These are phyloP conservation scores for Calophaca sinica DNA, from an alignment of 306 rosid genomes.

Conservation along the genomic window DNA sequence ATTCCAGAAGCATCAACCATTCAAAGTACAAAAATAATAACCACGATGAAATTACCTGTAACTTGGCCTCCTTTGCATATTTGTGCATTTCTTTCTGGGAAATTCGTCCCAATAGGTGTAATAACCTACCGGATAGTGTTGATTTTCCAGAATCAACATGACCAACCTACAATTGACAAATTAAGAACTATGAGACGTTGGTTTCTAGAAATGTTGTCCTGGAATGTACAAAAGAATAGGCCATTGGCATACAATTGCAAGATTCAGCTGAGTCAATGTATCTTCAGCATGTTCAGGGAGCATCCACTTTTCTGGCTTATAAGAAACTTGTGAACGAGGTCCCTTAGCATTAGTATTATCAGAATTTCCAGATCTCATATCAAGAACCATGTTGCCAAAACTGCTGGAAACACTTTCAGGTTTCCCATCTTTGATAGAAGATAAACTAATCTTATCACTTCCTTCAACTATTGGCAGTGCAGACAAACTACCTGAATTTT, in stretches of 20 bases:
- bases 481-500: conserved; percentile 51
- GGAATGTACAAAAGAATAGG: conserved; percentile 33
- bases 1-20: conserved; percentile 35
- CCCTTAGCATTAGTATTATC: conserved; percentile 54
- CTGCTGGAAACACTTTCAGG: conserved; percentile 57
- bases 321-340: conserved; percentile 53
- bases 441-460: conserved; percentile 49
- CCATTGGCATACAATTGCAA: conserved; percentile 75
- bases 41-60: conserved; percentile 59
- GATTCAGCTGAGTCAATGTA: conserved; percentile 84
- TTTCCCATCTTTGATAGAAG: conserved; percentile 58
- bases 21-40: conserved; percentile 41
- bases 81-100: conserved; percentile 96
- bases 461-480: conserved; percentile 55
- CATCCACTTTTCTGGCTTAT: conserved; percentile 92
- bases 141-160: conserved; percentile 99
- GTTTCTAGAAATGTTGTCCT: conserved; percentile 28
- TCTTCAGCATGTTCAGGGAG: conserved; percentile 82
- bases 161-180: conserved; percentile 79
- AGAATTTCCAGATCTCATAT: conserved; percentile 64
- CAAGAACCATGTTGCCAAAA: conserved; percentile 51
- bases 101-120: conserved; percentile 85
- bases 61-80: conserved; percentile 91
- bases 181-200: conserved; percentile 39
- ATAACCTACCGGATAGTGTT: conserved; percentile 90